Conservation (phyloP, 139 green algal genomes). For the Coelastrella sp. region DNA sequence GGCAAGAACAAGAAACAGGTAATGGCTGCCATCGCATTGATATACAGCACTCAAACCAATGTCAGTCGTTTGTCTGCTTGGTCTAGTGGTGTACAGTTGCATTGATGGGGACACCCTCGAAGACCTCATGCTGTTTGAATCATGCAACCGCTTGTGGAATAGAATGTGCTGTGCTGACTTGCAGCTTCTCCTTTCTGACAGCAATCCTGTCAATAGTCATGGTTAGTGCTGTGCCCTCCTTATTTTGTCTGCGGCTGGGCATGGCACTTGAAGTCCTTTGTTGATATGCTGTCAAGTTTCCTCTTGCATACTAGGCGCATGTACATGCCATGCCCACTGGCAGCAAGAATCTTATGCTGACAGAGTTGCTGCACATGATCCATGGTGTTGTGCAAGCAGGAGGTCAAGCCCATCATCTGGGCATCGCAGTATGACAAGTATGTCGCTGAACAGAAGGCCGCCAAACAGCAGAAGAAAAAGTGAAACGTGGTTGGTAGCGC, state of each 20-base stretch:
- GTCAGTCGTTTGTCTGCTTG: too few relatives aligned
- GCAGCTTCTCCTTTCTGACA: not conserved
- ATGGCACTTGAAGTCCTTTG: too few relatives aligned
- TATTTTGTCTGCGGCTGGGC: too few relatives aligned
- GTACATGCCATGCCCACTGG: too few relatives aligned
- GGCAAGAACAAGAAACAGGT: constrained; percentile 41
- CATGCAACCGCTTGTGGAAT: not conserved
- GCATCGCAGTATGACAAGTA: constrained; percentile 46
- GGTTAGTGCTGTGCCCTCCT: not conserved
- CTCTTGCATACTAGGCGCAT: too few relatives aligned
- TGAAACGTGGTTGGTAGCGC: not conserved
- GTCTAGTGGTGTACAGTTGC: not conserved
- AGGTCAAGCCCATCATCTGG: constrained; percentile 57
- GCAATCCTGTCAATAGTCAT: not conserved
- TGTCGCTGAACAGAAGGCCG: constrained; percentile 44
- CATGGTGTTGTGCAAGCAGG: not conserved
- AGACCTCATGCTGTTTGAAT: not conserved
- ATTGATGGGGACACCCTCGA: not conserved
- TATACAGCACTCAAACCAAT: not conserved
- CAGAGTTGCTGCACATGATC: too few relatives aligned
- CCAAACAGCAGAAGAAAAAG: constrained; percentile 10
- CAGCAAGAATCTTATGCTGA: too few relatives aligned
- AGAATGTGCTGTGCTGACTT: not conserved
- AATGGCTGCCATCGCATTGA: not conserved
- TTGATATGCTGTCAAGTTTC: too few relatives aligned